Evolutionary conservation across 1,284 basidiomycete genomes (phyloP).

Genomic region (Mycena sp.): DNA sequence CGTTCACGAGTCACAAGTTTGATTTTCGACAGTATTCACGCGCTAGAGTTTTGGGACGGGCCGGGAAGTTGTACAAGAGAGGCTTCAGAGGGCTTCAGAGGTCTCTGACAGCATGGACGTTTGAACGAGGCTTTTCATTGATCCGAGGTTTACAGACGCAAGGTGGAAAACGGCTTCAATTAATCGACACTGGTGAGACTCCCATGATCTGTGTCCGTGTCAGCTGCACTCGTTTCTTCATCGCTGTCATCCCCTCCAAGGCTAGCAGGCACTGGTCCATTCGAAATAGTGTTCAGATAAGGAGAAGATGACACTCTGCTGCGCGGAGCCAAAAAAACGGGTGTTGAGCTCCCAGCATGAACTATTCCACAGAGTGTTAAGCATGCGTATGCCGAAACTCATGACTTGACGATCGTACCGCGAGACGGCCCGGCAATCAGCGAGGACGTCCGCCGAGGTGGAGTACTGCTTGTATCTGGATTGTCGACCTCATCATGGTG

Average conservation of each 20-base stretch:
- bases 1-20: too few relatives aligned
- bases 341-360: too few relatives aligned
- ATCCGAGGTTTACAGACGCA: constrained; percentile 3
- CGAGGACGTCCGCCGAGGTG: constrained; percentile 32
- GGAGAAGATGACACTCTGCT: too few relatives aligned
- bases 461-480: constrained; percentile 21
- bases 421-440: constrained; percentile 34
- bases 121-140: too few relatives aligned
- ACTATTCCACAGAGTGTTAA: constrained; percentile 31
- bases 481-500: constrained; percentile 33
- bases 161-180: too few relatives aligned
- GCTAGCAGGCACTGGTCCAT: constrained; percentile 20
- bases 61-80: too few relatives aligned
- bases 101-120: too few relatives aligned
- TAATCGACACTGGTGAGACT: constrained; percentile 71
- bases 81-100: too few relatives aligned
- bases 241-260: constrained; percentile 16
- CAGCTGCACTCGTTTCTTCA: too few relatives aligned
- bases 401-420: constrained; percentile 24
- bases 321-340: constrained; percentile 36
- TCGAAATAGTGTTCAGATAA: constrained; percentile 35
- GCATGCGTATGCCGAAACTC: constrained; percentile 15
- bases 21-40: too few relatives aligned
- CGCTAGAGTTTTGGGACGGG: background rate
- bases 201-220: constrained; percentile 53